phyloP scores from a whole-genome alignment of 805 yeast species.

The Saccharomycopsis lassenensis region DNA sequence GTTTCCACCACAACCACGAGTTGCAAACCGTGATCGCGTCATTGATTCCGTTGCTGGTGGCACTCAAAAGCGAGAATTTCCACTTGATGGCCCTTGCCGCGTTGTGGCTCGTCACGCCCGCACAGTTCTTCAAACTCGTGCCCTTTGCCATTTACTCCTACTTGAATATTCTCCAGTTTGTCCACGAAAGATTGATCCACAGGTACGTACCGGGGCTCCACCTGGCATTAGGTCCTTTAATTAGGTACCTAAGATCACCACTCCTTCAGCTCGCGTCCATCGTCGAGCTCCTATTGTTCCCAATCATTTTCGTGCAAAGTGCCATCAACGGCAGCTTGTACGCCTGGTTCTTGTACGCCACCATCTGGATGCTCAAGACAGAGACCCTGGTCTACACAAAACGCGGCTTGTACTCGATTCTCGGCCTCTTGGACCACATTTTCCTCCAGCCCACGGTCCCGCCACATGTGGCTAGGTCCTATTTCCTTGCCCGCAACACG shows the following conservation, averaged over 20 bases:
- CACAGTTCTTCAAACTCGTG: constrained; percentile 14
- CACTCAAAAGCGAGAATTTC: constrained; percentile 18
- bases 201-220: too few relatives aligned
- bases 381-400: constrained; percentile 8
- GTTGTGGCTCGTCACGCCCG: constrained; percentile 16
- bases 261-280: constrained; percentile 65
- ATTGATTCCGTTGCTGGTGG: constrained; percentile 15
- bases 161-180: constrained; percentile 13
- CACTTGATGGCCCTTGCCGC: constrained; percentile 14
- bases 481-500: too few relatives aligned
- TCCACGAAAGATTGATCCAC: too few relatives aligned
- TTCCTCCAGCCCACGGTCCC: constrained; percentile 15
- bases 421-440: constrained; percentile 1
- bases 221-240: constrained; percentile 43
- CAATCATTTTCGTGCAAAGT: constrained; percentile 14
- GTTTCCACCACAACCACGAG: background rate
- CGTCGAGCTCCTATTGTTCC: constrained; percentile 25
- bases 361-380: constrained; percentile 15
- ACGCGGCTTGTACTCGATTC: constrained; percentile 7
- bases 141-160: constrained; percentile 17
- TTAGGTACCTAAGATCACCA: constrained; percentile 53
- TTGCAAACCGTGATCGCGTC: constrained; percentile 7
- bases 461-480: too few relatives aligned
- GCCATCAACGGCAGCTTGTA: constrained; percentile 12
- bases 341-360: constrained; percentile 12